Base-by-base conservation (phyloP, 768 basidiomycete genomes). In the Amyloporia xantha region DNA sequence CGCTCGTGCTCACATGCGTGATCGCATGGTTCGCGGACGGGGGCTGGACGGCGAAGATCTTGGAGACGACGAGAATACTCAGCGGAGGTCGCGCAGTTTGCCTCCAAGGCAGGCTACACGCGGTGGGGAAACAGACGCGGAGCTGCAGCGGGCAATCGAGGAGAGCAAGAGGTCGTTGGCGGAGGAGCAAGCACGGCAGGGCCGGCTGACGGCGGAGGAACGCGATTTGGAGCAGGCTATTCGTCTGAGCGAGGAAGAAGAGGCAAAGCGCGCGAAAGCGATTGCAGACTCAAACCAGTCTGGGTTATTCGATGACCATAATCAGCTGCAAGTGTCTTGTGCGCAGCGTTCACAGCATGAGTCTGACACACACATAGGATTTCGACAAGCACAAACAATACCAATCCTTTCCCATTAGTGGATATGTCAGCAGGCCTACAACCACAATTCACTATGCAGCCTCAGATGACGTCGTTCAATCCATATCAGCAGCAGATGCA, bases 381-480 rank as follows among this genome's bases (percentile, higher is more conserved):
- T 33, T 33, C 33, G 25, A 27, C 27, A 13, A 43, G 23, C 21
- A 24, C 51, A 47, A 48, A 58, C 49, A 30, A 40, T 26, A 73
- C 73, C 57, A 83, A 82, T 57, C 78, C 79, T 1, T 82, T 85
- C 71, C 80, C 81, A 0, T 64, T 71, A 33, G 64, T 81, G 52
- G 76, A 91, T 60, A 73, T 82, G 40, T 78, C 80, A 23, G 71
- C 54, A 54, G n/a, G 64, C 64, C 61, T 91, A 24, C 88, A 90
- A 61, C 85, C 88, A 1, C 91, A 92, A 57, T 83, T 76, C 61
- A 87, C 86, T 11, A 59, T 91, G 39, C 86, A 86, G 56, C 87
- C 88, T 0, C 92, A 94, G 59, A 90, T 87, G 64, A 92, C 90
- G 6, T 82, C 88, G 1, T 97, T 91, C 75, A 98, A 98, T 65